Evolutionary conservation across 139 green algal genomes (phyloP), one percentile per base, ranked within the genome.

Genomic region (Yamagishiella unicocca): DNA sequence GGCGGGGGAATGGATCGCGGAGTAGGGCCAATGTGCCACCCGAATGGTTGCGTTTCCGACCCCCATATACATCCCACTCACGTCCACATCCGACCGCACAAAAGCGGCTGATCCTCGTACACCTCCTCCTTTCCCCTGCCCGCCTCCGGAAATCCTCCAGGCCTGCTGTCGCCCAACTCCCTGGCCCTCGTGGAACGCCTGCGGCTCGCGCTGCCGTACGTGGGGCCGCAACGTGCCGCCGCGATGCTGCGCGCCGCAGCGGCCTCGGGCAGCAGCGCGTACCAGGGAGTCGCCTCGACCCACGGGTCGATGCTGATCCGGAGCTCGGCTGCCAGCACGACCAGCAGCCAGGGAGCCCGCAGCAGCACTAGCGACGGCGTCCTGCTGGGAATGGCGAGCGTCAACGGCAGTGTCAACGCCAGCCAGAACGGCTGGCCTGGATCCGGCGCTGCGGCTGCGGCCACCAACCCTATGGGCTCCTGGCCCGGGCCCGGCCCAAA

Each of bases 271-370:
- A 24, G 29, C 72, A 80, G 72, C 72, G 43, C 43, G 9, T 62
- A 68, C n/a, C n/a, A 19, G 2, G 74, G 46, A 46, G 74, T 67
- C 14, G 72, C 72, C 22, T 40, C 72, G 46, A 82, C 74, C 74
- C 46, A 82, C 58, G 78, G 78, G 38, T 73, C 78, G 4, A 54
- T 83, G 8, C 54, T 83, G 22, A 37, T 83, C 17, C 76, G 76
- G 22, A 66, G 54, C 54, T 83, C 76, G 35, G 37, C 4, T 37
- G 76, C 76, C 76, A 83, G 76, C 76, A 66, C 35, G 0, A 12
- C 54, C 54, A 83, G 35, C 37, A 72, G 54, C 25, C 72, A 80
- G 31, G 43, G 72, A 25, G 72, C n/a, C 7, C 70, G 27, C 9
- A 55, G 70, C 40, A 78, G 70, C 70, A 58, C 70, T 31, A 55